Conservation (phyloP, 257 asterid species). For the Solanum pinnatisectum region DNA sequence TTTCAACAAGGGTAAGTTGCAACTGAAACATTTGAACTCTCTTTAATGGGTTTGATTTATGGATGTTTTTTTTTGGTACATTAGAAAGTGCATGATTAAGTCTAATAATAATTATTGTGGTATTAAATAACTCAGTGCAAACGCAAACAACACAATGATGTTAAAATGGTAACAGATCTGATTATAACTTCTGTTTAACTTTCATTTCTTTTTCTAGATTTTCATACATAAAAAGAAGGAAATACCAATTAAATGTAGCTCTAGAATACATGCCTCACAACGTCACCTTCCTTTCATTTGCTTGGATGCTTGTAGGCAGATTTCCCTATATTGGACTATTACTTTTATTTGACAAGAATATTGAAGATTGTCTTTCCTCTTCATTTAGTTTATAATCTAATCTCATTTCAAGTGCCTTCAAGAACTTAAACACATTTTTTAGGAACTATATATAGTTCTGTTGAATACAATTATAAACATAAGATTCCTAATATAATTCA, state of each 20-base stretch:
- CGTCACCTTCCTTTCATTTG: neutral
- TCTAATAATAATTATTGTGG: neutral
- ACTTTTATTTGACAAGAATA: neutral
- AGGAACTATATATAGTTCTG: neutral
- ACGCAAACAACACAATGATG: neutral
- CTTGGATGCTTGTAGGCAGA: neutral
- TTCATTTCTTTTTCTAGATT: neutral
- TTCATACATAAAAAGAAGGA: neutral
- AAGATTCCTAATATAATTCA: neutral
- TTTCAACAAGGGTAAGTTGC: neutral
- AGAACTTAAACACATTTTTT: neutral
- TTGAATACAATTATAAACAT: neutral
- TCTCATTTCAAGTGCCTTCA: neutral
- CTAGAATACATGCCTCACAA: neutral
- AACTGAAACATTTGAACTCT: neutral
- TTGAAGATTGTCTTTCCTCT: neutral
- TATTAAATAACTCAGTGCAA: neutral
- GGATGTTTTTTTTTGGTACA: neutral
- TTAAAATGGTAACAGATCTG: neutral
- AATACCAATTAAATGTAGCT: neutral
- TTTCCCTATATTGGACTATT: neutral
- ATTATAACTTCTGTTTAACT: neutral
- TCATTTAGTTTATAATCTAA: neutral
- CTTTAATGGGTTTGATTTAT: neutral
- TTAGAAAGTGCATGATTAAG: neutral